Percentiles rank a stretch among this genome's conserved stretches.
Conservation (phyloP, 1,284 basidiomycete species). For the Cryptococcus neoformans region DNA sequence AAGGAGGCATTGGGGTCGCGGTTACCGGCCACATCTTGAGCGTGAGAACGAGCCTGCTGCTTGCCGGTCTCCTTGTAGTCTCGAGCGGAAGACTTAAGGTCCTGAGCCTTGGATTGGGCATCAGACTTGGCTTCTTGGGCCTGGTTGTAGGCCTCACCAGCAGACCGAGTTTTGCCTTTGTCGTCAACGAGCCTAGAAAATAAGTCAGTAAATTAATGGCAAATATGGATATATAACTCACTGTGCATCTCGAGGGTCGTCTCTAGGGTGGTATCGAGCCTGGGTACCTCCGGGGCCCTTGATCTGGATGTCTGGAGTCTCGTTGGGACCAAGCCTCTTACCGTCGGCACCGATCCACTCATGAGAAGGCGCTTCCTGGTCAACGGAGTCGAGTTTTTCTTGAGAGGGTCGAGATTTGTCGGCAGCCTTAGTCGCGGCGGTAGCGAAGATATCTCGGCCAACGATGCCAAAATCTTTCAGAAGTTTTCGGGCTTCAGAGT, state of each 20-base stretch:
- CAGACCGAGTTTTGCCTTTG: slow-evolving; percentile 42
- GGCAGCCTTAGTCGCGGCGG: slow-evolving; percentile 71
- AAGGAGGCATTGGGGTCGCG: slow-evolving; percentile 50
- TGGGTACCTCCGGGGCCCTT: slow-evolving; percentile 45
- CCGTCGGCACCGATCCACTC: slow-evolving; percentile 54
- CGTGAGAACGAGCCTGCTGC: slow-evolving; percentile 53
- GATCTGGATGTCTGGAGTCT: slow-evolving; percentile 44
- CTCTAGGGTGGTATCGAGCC: slow-evolving; percentile 52
- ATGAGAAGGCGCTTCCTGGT: slow-evolving; percentile 66
- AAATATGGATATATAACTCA: slow-evolving; percentile 13
- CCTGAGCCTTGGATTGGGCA: slow-evolving; percentile 6
- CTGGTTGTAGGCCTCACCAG: slow-evolving; percentile 27
- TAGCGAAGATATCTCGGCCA: slow-evolving; percentile 81
- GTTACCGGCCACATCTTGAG: slow-evolving; percentile 50
- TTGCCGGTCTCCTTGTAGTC: slow-evolving; percentile 52
- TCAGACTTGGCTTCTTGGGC: slow-evolving; percentile 40
- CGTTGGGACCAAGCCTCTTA: slow-evolving; percentile 47
- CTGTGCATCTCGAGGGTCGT: slow-evolving; percentile 38
- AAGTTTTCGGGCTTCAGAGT: slow-evolving; percentile 87
- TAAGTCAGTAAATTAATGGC: too few species aligned
- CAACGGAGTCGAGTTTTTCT: slow-evolving; percentile 62
- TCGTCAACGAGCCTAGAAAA: slow-evolving; percentile 38
- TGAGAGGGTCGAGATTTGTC: slow-evolving; percentile 64
- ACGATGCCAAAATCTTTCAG: slow-evolving; percentile 68
- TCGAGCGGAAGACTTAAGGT: slow-evolving; percentile 4